Evolutionary conservation across 139 green algal species (phyloP), one percentile per base, ranked within the genome.

Genomic region (Chlamydomonas sp.): DNA sequence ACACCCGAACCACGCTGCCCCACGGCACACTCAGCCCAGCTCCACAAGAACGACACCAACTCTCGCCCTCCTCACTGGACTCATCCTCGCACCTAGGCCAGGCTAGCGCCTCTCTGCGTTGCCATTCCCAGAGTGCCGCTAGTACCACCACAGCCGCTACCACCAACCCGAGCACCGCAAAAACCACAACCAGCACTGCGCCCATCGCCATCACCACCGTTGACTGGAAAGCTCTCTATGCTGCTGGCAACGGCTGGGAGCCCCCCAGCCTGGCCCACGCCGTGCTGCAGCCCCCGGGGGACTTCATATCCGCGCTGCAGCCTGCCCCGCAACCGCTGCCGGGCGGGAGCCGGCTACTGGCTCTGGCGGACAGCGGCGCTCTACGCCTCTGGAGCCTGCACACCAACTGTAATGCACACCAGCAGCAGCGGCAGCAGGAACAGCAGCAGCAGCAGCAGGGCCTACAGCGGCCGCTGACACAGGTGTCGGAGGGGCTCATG

Each of bases 191-290:
- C 1, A 49, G 18, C 31, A n/a, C 2, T 1, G 59, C 67, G 5
- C 61, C 49, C 61, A 73, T 49, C 60, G 67, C 80, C 4, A 10
- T 18, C 20, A 49, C 64, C 73, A 61, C 80, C 10, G 14, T 64
- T 1, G n/a, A 15, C 1, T 86, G 80, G 80, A 86, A 79, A 18
- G 18, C 17, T 3, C 58, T 86, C 1, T 86, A 79, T 59, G 18
- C 8, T 8, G 18, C 2, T 0, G 80, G 68, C 62, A 86, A 86
- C 59, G 80, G 80, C 59, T 86, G 80, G 80, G 80, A 86, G 17
- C 81, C 49, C 14, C 85, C 62, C 16, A 49, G 79, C 72, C 20
- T 86, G 63, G 20, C 63, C 12, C 76, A 83, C 78, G 77, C 71
- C 6, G 0, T 77, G 58, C 64, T 68, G 64, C 63, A 66, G 83